phyloP scores from a whole-genome alignment of 768 basidiomycete species.

The Lactarius indigo region DNA sequence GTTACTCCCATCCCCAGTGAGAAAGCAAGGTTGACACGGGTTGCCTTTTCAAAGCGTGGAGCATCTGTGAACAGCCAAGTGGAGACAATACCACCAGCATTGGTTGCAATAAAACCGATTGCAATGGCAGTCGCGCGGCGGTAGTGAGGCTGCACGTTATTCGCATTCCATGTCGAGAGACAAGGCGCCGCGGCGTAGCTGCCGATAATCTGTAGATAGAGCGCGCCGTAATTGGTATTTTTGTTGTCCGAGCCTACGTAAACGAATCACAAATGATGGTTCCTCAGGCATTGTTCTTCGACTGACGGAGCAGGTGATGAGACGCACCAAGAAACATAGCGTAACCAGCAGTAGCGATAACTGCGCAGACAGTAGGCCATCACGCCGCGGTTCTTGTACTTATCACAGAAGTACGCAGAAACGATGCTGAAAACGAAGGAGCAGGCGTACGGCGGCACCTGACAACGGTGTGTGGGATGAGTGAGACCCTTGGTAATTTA shows the following conservation, averaged over 20 bases:
- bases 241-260: constrained; percentile 23
- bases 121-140: constrained; percentile 27
- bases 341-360: constrained; percentile 19
- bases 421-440: constrained; percentile 23
- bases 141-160: constrained; percentile 29
- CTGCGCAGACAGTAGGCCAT: constrained; percentile 13
- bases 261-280: neutral
- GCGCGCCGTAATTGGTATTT: constrained; percentile 29
- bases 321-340: constrained; percentile 17
- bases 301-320: too few species aligned
- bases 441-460: constrained; percentile 30
- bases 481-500: neutral
- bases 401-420: constrained; percentile 17
- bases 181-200: constrained; percentile 29
- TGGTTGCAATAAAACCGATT: constrained; percentile 28
- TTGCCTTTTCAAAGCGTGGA: constrained; percentile 14
- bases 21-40: constrained; percentile 18
- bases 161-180: constrained; percentile 31
- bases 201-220: constrained; percentile 33
- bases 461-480: constrained; percentile 4
- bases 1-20: neutral
- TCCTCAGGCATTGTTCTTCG: neutral
- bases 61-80: neutral
- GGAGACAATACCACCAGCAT: constrained; percentile 15
- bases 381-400: constrained; percentile 13